These are phyloP conservation scores for Lepidopterella palustris DNA, from an alignment of 495 filamentous ascomycete genomes.

Conservation along the genomic window DNA sequence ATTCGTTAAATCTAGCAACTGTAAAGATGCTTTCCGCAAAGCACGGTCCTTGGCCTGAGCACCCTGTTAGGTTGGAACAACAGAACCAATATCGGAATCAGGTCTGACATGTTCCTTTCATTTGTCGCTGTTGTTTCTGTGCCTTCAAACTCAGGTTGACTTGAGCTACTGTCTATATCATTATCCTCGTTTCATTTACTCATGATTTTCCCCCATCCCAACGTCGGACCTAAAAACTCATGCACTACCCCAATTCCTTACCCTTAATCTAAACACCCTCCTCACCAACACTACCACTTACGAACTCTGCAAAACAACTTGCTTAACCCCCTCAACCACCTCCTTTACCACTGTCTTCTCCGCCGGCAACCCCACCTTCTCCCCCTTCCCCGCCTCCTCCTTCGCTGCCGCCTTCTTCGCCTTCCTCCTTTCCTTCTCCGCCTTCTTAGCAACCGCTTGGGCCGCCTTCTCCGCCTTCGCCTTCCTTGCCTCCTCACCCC, in stretches of 20 bases:
- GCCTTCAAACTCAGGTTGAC: no score
- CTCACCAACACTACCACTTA: conserved; percentile 12
- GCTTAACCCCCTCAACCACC: conserved; percentile 38
- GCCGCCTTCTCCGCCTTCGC: conserved; percentile 57
- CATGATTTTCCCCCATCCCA: not conserved
- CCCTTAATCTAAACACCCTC: not conserved
- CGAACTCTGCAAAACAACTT: conserved; percentile 36
- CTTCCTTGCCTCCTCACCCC: conserved; percentile 60
- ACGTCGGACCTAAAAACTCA: not conserved
- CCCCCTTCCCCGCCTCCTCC: conserved; percentile 35
- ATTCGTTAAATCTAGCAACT: no score
- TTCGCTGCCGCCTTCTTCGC: conserved; percentile 53
- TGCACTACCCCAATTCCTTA: not conserved
- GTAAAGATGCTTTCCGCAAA: no score
- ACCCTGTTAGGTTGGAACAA: no score
- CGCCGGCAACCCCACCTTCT: conserved; percentile 34
- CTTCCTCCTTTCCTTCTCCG: conserved; percentile 51
- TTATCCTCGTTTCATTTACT: no score
- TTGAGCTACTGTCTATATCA: no score
- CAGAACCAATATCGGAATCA: no score
- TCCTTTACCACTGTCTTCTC: conserved; percentile 35
- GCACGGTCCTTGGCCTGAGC: no score
- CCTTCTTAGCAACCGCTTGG: conserved; percentile 48
- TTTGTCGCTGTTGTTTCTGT: no score
- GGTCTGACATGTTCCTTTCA: no score